Evolutionary conservation across 306 rosid genomes (phyloP), one percentile per base, ranked within the genome.

Genomic region (Quercus dentata): DNA sequence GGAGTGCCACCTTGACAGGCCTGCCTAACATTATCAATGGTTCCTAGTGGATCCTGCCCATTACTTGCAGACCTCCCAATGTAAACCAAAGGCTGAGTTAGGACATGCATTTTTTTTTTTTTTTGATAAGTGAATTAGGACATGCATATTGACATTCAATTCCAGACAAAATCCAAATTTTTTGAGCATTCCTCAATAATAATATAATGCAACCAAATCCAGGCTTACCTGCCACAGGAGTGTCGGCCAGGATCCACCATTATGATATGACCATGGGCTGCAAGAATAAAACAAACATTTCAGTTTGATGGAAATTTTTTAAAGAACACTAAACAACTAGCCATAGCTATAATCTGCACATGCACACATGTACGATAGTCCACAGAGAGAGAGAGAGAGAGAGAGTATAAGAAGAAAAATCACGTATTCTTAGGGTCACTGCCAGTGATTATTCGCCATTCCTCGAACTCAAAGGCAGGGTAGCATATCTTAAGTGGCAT

Each of bases 241-340:
- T 18, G 99, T 93, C 3, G 99, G 99, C 99, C 99, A 95, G 75
- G 99, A 95, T 76, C 99, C 99, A 30, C 97, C 98, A 67, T 95
- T 95, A 78, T 95, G 99, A 86, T 95, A 95, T 64, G 99, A 95
- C 99, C 98, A 95, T 35, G 99, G 91, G 62, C 99, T 95, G 96
- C 77, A 76, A 74, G 78, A 80, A 69, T 78, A 46, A 73, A 71
- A 64, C 64, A 78, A 38, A 74, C 12, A 56, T 23, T 76, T 90
- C 62, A 80, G 84, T 59, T 62, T 71, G 20, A 59, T 41, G 49
- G 31, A 74, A 63, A 41, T 38, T 14, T 56, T 17, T 10, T 9
- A 23, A 8, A 18, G 33, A 51, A 38, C 14, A 8, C 31, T 52
- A 35, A 10, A 61, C 51, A 84, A 69, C 70, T 79, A 77, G 68